A percentile compares a stretch with the other conserved stretches of the same genome.
Evolutionary conservation across 164 flowering plant genomes (phyloP).

Genomic region (Piper longum): DNA sequence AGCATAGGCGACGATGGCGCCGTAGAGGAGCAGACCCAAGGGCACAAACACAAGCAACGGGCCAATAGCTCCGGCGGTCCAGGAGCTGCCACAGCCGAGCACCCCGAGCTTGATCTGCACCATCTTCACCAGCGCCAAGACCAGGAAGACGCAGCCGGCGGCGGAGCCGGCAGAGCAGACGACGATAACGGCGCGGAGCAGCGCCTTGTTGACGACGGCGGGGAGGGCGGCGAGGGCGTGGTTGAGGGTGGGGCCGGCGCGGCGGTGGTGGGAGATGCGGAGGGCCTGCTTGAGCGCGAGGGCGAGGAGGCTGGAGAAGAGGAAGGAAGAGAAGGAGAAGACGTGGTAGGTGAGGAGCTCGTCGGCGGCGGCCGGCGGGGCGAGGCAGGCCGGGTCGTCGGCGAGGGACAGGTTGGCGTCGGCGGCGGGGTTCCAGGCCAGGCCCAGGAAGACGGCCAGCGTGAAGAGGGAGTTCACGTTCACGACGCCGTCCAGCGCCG

Average conservation of each 20-base stretch:
- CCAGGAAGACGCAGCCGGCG: constrained; percentile 59
- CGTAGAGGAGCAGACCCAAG: constrained; percentile 41
- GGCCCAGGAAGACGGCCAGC: constrained; percentile 69
- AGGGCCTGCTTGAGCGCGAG: constrained; percentile 57
- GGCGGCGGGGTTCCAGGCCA: constrained; percentile 51
- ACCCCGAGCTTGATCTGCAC: constrained; percentile 75
- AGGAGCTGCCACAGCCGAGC: constrained; percentile 37
- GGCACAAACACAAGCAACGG: constrained; percentile 63
- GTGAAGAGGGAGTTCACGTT: constrained; percentile 88
- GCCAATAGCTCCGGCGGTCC: constrained; percentile 36
- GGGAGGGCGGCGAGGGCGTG: constrained; percentile 4
- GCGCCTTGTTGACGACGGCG: constrained; percentile 28
- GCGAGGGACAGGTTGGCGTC: constrained; percentile 20
- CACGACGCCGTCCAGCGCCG: constrained; percentile 68
- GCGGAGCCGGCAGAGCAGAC: constrained; percentile 56
- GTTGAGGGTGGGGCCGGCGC: background rate
- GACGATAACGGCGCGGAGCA: constrained; percentile 40
- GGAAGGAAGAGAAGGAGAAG: constrained; percentile 76
- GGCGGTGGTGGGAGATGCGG: constrained; percentile 8
- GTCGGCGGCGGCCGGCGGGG: constrained; percentile 25
- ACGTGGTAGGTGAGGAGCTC: constrained; percentile 55
- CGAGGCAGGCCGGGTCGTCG: constrained; percentile 21
- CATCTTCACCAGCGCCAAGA: constrained; percentile 56
- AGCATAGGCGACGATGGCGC: constrained; percentile 39
- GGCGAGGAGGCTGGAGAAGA: constrained; percentile 83